These are phyloP conservation scores for Spiromastix sp. DNA, from an alignment of 2,329 filamentous ascomycete genomes.

Conservation along the genomic window DNA sequence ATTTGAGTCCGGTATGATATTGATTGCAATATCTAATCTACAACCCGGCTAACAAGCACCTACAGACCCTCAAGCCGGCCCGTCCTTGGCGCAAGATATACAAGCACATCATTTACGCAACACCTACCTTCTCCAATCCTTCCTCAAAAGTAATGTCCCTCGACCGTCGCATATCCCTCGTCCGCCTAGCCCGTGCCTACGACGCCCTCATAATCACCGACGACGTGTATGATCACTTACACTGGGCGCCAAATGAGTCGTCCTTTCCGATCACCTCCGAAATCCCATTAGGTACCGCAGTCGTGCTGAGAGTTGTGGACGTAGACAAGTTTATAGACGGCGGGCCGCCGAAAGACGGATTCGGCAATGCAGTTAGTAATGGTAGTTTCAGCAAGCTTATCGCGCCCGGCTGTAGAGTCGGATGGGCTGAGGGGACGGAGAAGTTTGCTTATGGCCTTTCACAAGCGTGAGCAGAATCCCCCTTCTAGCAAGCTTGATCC, in stretches of 20 bases:
- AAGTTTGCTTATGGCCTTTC: constrained; percentile 51
- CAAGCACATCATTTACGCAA: constrained; percentile 76
- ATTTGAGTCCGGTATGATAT: constrained; percentile 33
- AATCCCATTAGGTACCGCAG: constrained; percentile 4
- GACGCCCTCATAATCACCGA: constrained; percentile 79
- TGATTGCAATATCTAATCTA: too few relatives aligned
- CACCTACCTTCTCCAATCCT: constrained; percentile 83
- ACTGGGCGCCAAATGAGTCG: too few relatives aligned
- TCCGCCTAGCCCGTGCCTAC: constrained; percentile 65
- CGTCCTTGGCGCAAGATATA: constrained; percentile 64
- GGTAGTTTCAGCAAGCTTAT: constrained; percentile 84
- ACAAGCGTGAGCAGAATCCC: constrained; percentile 41
- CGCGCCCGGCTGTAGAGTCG: constrained; percentile 69
- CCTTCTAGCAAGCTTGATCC: too few relatives aligned
- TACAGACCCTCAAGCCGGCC: constrained; percentile 40
- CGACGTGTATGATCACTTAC: constrained; percentile 89
- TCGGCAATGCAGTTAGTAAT: constrained; percentile 76
- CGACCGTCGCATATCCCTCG: constrained; percentile 53
- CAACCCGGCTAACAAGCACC: neutral
- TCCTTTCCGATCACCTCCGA: constrained; percentile 13
- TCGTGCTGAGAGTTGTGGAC: constrained; percentile 59
- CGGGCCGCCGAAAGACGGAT: constrained; percentile 48
- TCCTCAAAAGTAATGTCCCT: constrained; percentile 73
- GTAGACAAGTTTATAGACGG: constrained; percentile 60
- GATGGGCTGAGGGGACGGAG: constrained; percentile 71